Percentiles rank a stretch among this genome's conserved stretches.
Evolutionary conservation across 495 filamentous ascomycete genomes (phyloP).

Genomic region (Lasiosphaeriaceae sp.): DNA sequence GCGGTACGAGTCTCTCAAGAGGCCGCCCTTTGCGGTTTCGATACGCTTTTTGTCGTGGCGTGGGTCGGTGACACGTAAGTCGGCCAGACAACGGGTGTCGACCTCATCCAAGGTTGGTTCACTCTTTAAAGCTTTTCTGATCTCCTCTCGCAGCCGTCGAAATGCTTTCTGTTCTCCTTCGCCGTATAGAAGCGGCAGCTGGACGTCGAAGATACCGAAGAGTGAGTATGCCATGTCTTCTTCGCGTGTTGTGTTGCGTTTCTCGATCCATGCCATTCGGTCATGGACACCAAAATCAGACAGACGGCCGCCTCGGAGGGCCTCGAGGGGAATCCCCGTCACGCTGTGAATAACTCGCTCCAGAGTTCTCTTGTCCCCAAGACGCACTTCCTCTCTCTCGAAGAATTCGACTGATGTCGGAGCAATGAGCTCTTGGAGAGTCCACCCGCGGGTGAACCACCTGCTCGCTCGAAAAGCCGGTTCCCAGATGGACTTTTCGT

Average conservation of each 20-base stretch:
- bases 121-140: too few species aligned
- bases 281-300: conserved; percentile 4
- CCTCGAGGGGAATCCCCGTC: conserved; percentile 4
- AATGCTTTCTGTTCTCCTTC: conserved; percentile 2
- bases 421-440: too few species aligned
- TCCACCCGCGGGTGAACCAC: too few species aligned
- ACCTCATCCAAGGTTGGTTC: too few species aligned
- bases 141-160: not conserved
- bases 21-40: not conserved
- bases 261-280: too few species aligned
- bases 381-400: not conserved
- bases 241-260: not conserved
- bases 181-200: not conserved
- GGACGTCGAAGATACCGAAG: not conserved
- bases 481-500: not conserved
- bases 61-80: not conserved
- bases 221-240: conserved; percentile 3
- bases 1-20: not conserved
- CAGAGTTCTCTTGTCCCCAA: conserved; percentile 3
- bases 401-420: conserved; percentile 2
- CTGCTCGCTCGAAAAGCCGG: not conserved
- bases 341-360: not conserved
- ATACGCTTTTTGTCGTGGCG: not conserved
- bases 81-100: not conserved
- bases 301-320: not conserved